Conservation (phyloP, 2,329 filamentous ascomycete species). For the Penicillium brevicompactum region DNA sequence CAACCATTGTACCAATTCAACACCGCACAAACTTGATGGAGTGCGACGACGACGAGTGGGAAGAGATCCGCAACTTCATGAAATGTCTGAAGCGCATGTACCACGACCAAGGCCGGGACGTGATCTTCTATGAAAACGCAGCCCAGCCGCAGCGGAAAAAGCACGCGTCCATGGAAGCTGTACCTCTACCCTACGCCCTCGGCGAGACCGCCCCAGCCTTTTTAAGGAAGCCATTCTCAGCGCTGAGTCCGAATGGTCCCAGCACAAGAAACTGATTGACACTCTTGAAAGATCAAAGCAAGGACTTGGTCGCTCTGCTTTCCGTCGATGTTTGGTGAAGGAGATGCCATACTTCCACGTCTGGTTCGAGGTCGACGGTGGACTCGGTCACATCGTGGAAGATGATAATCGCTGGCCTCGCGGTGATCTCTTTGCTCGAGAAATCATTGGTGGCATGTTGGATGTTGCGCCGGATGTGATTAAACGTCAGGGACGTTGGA, state of each 20-base stretch:
- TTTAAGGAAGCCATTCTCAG: conserved; percentile 92
- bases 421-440: conserved; percentile 89
- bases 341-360: conserved; percentile 99
- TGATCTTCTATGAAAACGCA: conserved; percentile 97
- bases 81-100: conserved; percentile 93
- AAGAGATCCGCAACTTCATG: conserved; percentile 99
- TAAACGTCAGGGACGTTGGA: conserved; percentile 89
- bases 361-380: conserved; percentile 92
- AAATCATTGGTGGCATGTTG: conserved; percentile 89
- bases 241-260: conserved; percentile 89
- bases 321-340: conserved; percentile 79
- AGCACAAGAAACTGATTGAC: conserved; percentile 93
- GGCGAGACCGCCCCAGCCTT: conserved; percentile 91
- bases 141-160: conserved; percentile 74
- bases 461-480: conserved; percentile 79
- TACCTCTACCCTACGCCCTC: conserved; percentile 88
- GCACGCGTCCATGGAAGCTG: conserved; percentile 82
- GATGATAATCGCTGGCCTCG: conserved; percentile 81
- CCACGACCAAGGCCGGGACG: conserved; percentile 86
- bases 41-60: conserved; percentile 99
- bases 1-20: conserved; percentile 84
- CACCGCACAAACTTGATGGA: conserved; percentile 91
- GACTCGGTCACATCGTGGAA: conserved; percentile 89
- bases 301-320: conserved; percentile 77
- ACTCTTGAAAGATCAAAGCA: conserved; percentile 62